Base-by-base conservation (phyloP, 495 filamentous ascomycete species). In the Neurospora tetrasperma region DNA sequence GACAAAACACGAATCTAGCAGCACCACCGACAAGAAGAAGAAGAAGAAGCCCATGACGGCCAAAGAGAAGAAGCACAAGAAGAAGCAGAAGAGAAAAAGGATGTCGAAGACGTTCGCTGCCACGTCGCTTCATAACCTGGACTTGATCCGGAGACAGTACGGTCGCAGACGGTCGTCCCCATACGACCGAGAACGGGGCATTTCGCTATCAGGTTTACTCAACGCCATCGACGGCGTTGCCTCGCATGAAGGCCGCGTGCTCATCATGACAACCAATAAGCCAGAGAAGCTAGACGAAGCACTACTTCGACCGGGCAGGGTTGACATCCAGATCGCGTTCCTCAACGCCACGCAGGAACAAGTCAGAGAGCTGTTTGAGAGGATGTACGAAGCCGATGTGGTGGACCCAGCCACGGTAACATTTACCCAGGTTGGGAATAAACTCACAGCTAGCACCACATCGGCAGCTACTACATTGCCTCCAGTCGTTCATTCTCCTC, bases 241-340 rank as follows among this genome's bases (percentile, higher is more conserved):
- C 8, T 90, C 90, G 2, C 90, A 94, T 71, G 93, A 95, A 81
- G 93, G 93, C 38, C 87, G 91, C 39, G 87, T 95, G 10, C 85
- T 96, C 9, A 88, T 96, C 81, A 93, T 96, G 90, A 96, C 93
- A 0, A 94, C 91, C 31, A 96, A 96, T 79, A 86, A 90, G 71
- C 90, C 89, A 2, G 90, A 94, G 74, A 84, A 86, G 20, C 85
- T 96, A 3, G 93, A 96, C 78, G 83, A 87, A 4, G 93, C 93
- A 1, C 85, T 96, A 14, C 89, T 93, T 72, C 87, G 93, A 1
- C 91, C 92, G 0, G 93, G 92, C 2, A 86, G 93, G 4, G 88
- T 94, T 6, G 93, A 96, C 76, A 84, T 92, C 75, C 87, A 92
- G 76, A 87, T 95, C 7, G 79, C 83, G 44, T 94, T 96, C 78